Base-by-base conservation (phyloP, 768 basidiomycete species). In the Psilocybe azurescens region DNA sequence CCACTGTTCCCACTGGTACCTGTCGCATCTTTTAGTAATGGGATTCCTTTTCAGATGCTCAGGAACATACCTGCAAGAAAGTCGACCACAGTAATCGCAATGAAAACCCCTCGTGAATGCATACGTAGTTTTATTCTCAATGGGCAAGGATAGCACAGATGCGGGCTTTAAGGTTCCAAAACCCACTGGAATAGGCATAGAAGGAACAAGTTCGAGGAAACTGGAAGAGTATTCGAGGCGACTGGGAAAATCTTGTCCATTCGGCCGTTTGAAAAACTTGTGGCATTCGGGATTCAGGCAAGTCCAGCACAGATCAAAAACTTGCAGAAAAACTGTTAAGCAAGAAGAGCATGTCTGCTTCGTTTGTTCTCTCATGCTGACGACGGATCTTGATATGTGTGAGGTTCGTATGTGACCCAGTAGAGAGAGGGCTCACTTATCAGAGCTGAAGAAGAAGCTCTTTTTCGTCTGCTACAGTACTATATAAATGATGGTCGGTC, bases 1-100 rank as follows among this genome's bases (percentile, higher is more conserved):
- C 85, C 90, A 92, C 53, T 81, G 69, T 69, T 90, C 84, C 91
- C 91, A 93, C 73, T 88, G 89, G 56, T 72, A 87, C 66, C 92
- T 93, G 60, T 5, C 30, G 46, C 49, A 9, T n/a, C 41, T 44
- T 44, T 44, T 16, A 44, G n/a, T 44, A 13, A 44, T n/a, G 5
- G 1, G 14, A 13, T 16, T 16, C 7, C 11, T 51, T 47, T 38
- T 54, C 53, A 44, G 38, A 66, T 60, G 64, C 39, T 18, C 16
- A 38, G 4, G 33, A 24, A 67, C 81, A 52, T 61, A 92, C 91
- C 91, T 83, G 77, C 86, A 87, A 8, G 91, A 90, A 44, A 94
- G 73, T 28, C 90, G 83, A 30, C 93, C 92, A 67, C 93, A 94
- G 7, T 71, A 60, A 16, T 58, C 63, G 70, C 93, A 94, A 69